phyloP scores from a whole-genome alignment of 257 asterid species.

The Mentha longifolia region DNA sequence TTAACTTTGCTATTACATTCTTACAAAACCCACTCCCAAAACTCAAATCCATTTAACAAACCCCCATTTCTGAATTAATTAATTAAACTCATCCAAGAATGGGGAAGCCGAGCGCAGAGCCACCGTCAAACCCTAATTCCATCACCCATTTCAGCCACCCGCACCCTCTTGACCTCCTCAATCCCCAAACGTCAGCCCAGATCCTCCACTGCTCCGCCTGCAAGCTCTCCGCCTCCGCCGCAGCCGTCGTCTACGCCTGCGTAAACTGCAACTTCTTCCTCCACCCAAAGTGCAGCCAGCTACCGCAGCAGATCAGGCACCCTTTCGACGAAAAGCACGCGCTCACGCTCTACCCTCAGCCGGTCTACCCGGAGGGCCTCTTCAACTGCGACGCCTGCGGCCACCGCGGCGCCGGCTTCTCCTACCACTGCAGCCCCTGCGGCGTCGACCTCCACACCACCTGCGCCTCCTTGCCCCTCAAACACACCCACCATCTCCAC shows the following conservation, averaged over 20 bases:
- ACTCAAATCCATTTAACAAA: too few relatives aligned
- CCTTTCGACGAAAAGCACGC: constrained; percentile 47
- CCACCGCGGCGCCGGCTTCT: constrained; percentile 46
- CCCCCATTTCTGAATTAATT: too few relatives aligned
- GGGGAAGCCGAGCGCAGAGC: constrained; percentile 30
- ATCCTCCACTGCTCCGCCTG: constrained; percentile 46
- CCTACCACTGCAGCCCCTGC: constrained; percentile 52
- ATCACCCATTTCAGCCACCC: constrained; percentile 64
- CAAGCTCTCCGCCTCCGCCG: constrained; percentile 44
- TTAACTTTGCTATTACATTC: constrained; percentile 5
- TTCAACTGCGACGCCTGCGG: constrained; percentile 66
- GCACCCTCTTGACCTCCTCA: constrained; percentile 49
- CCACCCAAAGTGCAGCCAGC: constrained; percentile 50
- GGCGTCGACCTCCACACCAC: constrained; percentile 56
- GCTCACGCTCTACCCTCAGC: constrained; percentile 46
- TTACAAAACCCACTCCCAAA: too few relatives aligned
- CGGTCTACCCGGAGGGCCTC: constrained; percentile 52
- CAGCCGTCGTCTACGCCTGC: constrained; percentile 48
- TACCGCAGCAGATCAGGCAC: constrained; percentile 56
- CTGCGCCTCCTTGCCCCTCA: constrained; percentile 50
- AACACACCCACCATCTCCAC: constrained; percentile 38
- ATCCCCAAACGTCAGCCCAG: not conserved
- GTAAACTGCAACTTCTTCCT: constrained; percentile 46
- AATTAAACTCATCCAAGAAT: not conserved
- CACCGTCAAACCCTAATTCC: constrained; percentile 19